These are phyloP conservation scores for Sphaceloma murrayae DNA, from an alignment of 2,329 filamentous ascomycete species.

Conservation along the genomic window DNA sequence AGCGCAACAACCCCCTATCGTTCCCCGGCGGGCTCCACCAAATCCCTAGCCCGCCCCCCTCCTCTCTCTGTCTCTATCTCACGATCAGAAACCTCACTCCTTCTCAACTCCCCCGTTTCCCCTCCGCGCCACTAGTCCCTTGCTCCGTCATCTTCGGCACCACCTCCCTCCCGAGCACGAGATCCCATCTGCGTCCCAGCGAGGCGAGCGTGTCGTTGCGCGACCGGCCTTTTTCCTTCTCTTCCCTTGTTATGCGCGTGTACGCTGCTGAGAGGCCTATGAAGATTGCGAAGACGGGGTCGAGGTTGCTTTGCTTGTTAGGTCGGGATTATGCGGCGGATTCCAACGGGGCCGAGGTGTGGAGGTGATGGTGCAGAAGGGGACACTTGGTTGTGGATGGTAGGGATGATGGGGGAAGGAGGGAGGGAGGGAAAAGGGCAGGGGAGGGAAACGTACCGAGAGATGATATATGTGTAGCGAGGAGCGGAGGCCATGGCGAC, in stretches of 20 bases:
- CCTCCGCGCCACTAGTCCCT: background rate
- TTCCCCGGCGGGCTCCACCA: too few relatives aligned
- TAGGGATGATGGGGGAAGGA: background rate
- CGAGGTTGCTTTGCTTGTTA: constrained; percentile 31
- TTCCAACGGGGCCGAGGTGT: too few relatives aligned
- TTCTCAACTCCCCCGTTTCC: background rate
- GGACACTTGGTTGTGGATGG: background rate
- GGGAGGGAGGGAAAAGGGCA: constrained; percentile 4
- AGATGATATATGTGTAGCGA: constrained; percentile 35
- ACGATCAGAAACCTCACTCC: background rate
- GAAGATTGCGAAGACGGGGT: constrained; percentile 41
- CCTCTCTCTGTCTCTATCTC: background rate
- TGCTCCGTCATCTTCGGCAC: background rate
- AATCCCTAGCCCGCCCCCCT: background rate
- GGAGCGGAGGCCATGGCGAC: constrained; percentile 13
- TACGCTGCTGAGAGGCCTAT: constrained; percentile 38
- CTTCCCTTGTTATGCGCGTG: constrained; percentile 36
- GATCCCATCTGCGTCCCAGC: constrained; percentile 3
- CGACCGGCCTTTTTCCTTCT: constrained; percentile 36
- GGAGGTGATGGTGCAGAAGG: too few relatives aligned
- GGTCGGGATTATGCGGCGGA: background rate
- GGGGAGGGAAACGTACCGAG: constrained; percentile 28
- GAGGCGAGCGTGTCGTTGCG: background rate
- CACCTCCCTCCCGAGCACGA: constrained; percentile 1
- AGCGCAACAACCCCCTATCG: too few relatives aligned